Evolutionary conservation across 352 stramenopile species (phyloP).

Genomic region (Phytophthora melonis): DNA sequence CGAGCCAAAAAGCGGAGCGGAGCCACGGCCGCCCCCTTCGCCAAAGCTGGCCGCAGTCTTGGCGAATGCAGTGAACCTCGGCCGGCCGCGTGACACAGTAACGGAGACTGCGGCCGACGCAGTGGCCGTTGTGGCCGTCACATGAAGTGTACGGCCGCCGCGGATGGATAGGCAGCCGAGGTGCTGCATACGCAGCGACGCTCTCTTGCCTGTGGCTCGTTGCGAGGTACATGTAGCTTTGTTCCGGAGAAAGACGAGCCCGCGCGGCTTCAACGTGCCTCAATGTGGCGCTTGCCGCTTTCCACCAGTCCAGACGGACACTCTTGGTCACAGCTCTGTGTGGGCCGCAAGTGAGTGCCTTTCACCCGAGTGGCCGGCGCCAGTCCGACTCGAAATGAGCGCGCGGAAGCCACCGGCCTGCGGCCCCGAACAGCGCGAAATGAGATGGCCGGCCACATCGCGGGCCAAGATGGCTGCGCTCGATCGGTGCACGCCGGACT

Average conservation of each 20-base stretch:
- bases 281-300: conserved; percentile 31
- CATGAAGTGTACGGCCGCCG: background rate
- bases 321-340: background rate
- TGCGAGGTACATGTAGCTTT: conserved; percentile 17
- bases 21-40: conserved; percentile 2
- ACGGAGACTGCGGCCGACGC: background rate
- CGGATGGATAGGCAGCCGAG: conserved; percentile 21
- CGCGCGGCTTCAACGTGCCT: conserved; percentile 28
- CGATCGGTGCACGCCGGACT: conserved; percentile 15
- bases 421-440: background rate
- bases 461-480: conserved; percentile 20
- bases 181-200: conserved; percentile 3
- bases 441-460: background rate
- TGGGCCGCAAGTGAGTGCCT: conserved; percentile 2
- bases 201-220: conserved; percentile 27
- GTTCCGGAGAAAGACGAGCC: conserved; percentile 32
- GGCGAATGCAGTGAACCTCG: background rate
- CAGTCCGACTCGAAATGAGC: conserved; percentile 7
- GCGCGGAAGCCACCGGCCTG: background rate
- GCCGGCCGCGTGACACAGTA: background rate
- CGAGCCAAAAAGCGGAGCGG: background rate
- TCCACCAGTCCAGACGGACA: conserved; percentile 33
- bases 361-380: background rate
- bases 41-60: background rate
- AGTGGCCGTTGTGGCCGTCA: background rate